Percentiles rank a stretch among this genome's conserved stretches.
phyloP scores from a whole-genome alignment of 768 basidiomycete species.

The Lentinus tigrinus region DNA sequence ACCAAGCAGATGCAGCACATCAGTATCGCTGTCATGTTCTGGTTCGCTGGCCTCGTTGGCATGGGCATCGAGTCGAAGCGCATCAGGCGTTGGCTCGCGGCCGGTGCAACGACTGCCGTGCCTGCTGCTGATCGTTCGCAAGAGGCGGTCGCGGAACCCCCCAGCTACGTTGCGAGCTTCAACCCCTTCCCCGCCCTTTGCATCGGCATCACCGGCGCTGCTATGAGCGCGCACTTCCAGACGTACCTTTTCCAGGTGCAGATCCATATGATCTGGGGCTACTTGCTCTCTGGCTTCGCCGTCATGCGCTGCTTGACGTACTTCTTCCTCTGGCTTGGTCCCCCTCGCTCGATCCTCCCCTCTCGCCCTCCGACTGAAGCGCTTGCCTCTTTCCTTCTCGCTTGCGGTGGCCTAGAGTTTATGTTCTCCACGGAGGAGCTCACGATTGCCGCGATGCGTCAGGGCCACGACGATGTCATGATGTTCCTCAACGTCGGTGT shows the following conservation, averaged over 20 bases:
- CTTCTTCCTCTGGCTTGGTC: conserved; percentile 89
- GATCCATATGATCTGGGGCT: conserved; percentile 91
- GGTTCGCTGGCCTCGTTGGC: conserved; percentile 87
- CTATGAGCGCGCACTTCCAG: conserved; percentile 92
- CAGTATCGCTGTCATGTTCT: conserved; percentile 94
- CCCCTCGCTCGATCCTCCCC: conserved; percentile 81
- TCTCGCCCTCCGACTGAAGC: conserved; percentile 94
- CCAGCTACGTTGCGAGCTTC: conserved; percentile 74
- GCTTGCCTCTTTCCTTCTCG: conserved; percentile 80
- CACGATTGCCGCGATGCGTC: conserved; percentile 87
- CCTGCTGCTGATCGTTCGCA: conserved; percentile 24
- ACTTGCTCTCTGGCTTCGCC: conserved; percentile 75
- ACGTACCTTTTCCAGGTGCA: conserved; percentile 92
- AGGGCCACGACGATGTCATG: conserved; percentile 83
- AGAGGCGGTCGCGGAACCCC: conserved; percentile 60
- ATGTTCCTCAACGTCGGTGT: conserved; percentile 87
- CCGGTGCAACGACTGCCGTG: conserved; percentile 42
- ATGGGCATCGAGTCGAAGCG: conserved; percentile 84
- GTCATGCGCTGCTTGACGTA: conserved; percentile 86
- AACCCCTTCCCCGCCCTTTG: conserved; percentile 93
- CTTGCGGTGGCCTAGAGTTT: conserved; percentile 87
- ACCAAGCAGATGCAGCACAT: conserved; percentile 95
- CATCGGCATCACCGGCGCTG: conserved; percentile 89
- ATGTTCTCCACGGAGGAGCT: conserved; percentile 90
- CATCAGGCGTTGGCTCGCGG: conserved; percentile 73